Base-by-base conservation (phyloP, 805 yeast species). In the Candida lessepsii region DNA sequence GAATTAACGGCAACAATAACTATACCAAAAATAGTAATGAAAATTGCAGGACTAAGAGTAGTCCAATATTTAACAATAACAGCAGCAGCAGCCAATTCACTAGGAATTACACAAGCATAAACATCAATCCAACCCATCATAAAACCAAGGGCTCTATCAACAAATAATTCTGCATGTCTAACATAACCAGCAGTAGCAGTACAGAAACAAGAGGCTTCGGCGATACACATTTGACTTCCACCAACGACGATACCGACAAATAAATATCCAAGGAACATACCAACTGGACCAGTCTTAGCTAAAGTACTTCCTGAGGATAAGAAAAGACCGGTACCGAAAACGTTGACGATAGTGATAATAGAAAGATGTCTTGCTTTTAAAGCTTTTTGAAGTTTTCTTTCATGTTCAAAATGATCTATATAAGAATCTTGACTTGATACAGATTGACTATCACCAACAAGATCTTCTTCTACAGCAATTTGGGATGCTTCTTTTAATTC, bases 291-390 rank as follows among this genome's bases (percentile, higher is more conserved):
- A 18, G 78, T 80, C 9, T 48, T 59, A 20, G 67, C 63, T 38
- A 79, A 60, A 9, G 80, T 65, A 29, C 66, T 67, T 15, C 81
- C 81, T 0, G 76, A 63, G 27, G 80, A 76, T 25, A 80, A 63
- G 53, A 76, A 80, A 23, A 80, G 60, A 50, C 85, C 85, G 21
- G 74, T 69, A 41, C 74, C 75, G 47, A 70, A 58, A 9, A 54
- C 52, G 16, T 57, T 55, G 10, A 51, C 58, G 16, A 58, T 44
- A 16, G 58, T 44, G 13, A 57, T 40, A 49, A 55, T 52, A 9
- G 42, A 42, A 17, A 56, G 37, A 27, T 52, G 54, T 37, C 61
- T 47, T 15, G 52, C 34, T 13, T 40, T 44, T n/a, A 56, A 44
- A 3, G 49, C 47, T 31, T 47, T 41, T 10, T 43, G 31, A 15